Conservation (phyloP, 2,329 filamentous ascomycete species). For the Aspergillus chevalieri region DNA sequence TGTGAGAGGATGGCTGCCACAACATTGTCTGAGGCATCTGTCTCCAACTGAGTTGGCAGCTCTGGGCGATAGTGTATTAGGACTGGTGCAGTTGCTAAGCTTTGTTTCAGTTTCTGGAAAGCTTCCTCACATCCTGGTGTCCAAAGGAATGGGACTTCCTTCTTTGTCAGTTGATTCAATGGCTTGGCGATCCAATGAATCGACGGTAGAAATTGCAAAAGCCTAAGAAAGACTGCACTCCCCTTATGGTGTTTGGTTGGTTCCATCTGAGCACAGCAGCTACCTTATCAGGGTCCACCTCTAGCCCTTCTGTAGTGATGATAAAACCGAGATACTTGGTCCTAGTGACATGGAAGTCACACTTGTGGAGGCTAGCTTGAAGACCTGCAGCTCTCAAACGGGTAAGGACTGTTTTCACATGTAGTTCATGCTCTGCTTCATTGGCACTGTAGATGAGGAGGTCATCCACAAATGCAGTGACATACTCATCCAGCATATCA, state of each 20-base stretch:
- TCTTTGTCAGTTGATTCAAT: slow-evolving; percentile 6
- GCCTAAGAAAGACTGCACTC: slow-evolving; percentile 24
- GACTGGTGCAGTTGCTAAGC: neutral
- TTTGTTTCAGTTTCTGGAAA: slow-evolving; percentile 8
- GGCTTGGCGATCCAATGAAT: slow-evolving; percentile 8
- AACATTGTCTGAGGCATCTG: neutral
- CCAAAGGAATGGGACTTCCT: slow-evolving; percentile 7
- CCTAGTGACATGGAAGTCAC: slow-evolving; percentile 21
- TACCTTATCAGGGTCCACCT: slow-evolving; percentile 21
- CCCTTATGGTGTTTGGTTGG: neutral
- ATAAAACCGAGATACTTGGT: slow-evolving; percentile 28
- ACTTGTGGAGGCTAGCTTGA: slow-evolving; percentile 20
- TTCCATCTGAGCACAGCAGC: slow-evolving; percentile 10
- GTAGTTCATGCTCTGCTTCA: slow-evolving; percentile 2
- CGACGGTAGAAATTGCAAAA: slow-evolving; percentile 29
- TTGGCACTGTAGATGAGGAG: slow-evolving; percentile 1
- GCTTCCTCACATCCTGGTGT: slow-evolving; percentile 5
- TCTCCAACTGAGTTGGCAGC: neutral
- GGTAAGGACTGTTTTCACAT: slow-evolving; percentile 1
- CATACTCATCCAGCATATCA: neutral
- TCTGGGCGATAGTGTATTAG: neutral
- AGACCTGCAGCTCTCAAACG: slow-evolving; percentile 12
- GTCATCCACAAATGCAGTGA: slow-evolving; percentile 4
- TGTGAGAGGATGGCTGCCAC: neutral
- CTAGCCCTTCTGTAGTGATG: slow-evolving; percentile 17